Conservation (phyloP, 176 grass and related monocot species). For the Rhynchospora tenuis region DNA sequence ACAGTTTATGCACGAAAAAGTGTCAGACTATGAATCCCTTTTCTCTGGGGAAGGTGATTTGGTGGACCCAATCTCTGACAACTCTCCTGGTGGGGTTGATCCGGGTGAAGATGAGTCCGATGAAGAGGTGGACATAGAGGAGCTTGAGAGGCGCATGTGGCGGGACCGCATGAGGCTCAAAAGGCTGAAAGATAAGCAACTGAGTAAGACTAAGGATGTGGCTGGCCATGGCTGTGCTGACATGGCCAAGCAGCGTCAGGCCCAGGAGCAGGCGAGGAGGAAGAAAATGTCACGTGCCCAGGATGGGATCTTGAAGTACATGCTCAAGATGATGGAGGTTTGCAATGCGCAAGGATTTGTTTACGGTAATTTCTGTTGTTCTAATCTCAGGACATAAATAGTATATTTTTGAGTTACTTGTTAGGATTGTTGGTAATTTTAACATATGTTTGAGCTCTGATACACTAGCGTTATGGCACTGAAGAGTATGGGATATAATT, state of each 20-base stretch:
- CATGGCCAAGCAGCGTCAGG: slow-evolving; percentile 23
- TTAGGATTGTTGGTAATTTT: background rate
- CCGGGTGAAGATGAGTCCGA: slow-evolving; percentile 41
- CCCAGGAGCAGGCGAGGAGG: slow-evolving; percentile 67
- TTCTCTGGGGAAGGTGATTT: slow-evolving; percentile 36
- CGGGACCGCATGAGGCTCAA: slow-evolving; percentile 60
- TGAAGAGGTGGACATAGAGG: slow-evolving; percentile 67
- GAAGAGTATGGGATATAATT: background rate
- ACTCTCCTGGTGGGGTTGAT: slow-evolving; percentile 22
- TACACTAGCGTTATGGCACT: background rate
- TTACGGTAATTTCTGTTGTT: slow-evolving; percentile 41
- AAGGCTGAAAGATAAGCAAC: slow-evolving; percentile 66
- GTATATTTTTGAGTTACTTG: background rate
- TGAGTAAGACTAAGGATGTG: slow-evolving; percentile 16
- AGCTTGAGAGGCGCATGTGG: slow-evolving; percentile 84
- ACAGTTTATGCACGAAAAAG: slow-evolving; percentile 4
- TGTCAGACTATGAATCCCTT: slow-evolving; percentile 24
- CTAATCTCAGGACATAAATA: background rate
- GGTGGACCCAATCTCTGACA: slow-evolving; percentile 27
- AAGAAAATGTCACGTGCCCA: slow-evolving; percentile 98
- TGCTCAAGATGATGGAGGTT: slow-evolving; percentile 98
- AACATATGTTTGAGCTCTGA: background rate
- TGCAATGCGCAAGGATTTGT: slow-evolving; percentile 95
- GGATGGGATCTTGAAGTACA: slow-evolving; percentile 91
- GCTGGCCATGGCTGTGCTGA: background rate